Base-by-base conservation (phyloP, 164 flowering plant genomes). In the Umbilicus rupestris region DNA sequence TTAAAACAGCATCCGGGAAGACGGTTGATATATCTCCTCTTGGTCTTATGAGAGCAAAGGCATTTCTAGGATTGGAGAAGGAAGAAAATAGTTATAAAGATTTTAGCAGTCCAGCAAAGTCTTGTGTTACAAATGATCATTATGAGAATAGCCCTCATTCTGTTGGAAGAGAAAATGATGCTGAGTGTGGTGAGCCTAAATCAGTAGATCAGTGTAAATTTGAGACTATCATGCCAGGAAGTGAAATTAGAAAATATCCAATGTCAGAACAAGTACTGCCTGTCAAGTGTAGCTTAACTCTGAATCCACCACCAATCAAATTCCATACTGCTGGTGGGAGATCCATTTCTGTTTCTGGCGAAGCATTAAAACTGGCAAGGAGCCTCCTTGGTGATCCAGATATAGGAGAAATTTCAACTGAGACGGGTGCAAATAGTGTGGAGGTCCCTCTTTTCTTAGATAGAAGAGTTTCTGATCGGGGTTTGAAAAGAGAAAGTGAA, bases 301-400 rank as follows among this genome's bases (percentile, higher is more conserved):
- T 66, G 30, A 80, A 82, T 68, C 76, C 81, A 24, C 82, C 94
- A 71, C 84, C 86, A 65, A 72, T 90, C 28, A 85, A 82, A 76
- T 92, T 95, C 69, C 89, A 85, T 16, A 88, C 97, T 60, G 97
- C 97, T 37, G 99, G 97, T 59, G 97, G 97, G 33, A 83, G 82
- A 74, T 90, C 97, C 35, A 77, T 95, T 39, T 88, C 91, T n/a
- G 86, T 95, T 71, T 95, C 99, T 15, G 72, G 73, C 72, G 90
- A 86, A 80, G 97, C 97, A 68, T 77, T 95, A 79, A 75, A 84
- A 73, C 94, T 94, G 49, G 97, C 97, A 59, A 85, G 78, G 75
- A 88, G 86, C 68, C 88, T 95, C 74, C 99, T 95, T 52, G 92
- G 97, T 66, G 88, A 86, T 37, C 77, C 85, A 24, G 97, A 87